Evolutionary conservation across 179 eudicot species (phyloP).

Genomic region (Corrigiola litoralis): DNA sequence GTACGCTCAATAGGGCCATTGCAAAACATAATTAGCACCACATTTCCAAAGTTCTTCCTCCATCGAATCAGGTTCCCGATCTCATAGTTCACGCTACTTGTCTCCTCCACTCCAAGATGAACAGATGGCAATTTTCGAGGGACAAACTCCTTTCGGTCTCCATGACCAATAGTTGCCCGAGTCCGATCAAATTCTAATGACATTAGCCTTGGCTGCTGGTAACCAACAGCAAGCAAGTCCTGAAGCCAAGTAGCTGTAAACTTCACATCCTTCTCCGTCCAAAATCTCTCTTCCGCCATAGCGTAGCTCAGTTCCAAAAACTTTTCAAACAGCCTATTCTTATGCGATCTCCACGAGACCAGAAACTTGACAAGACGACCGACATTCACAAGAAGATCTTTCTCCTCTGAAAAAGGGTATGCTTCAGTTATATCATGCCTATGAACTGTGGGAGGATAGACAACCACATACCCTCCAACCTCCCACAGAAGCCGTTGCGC

Average conservation of each 20-base stretch:
- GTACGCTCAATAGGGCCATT: slow-evolving; percentile 87
- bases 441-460: slow-evolving; percentile 91
- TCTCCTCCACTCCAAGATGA: slow-evolving; percentile 91
- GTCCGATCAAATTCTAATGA: slow-evolving; percentile 61
- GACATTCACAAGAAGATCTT: slow-evolving; percentile 93
- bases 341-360: slow-evolving; percentile 63
- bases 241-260: slow-evolving; percentile 89
- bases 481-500: slow-evolving; percentile 93
- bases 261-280: slow-evolving; percentile 79
- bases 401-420: slow-evolving; percentile 90
- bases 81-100: slow-evolving; percentile 75
- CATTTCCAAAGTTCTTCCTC: slow-evolving; percentile 88
- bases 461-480: slow-evolving; percentile 77
- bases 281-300: slow-evolving; percentile 93
- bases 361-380: slow-evolving; percentile 71
- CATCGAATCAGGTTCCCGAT: slow-evolving; percentile 82
- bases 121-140: slow-evolving; percentile 85
- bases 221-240: slow-evolving; percentile 73
- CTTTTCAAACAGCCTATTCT: slow-evolving; percentile 70
- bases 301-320: slow-evolving; percentile 71
- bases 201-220: slow-evolving; percentile 79
- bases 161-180: slow-evolving; percentile 65
- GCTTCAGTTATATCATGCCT: slow-evolving; percentile 59
- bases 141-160: slow-evolving; percentile 76
- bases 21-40: slow-evolving; percentile 82